Percentiles rank a stretch among this genome's conserved stretches.
Evolutionary conservation across 148 eudicot genomes (phyloP).

Genomic region (Diospyros kaki): DNA sequence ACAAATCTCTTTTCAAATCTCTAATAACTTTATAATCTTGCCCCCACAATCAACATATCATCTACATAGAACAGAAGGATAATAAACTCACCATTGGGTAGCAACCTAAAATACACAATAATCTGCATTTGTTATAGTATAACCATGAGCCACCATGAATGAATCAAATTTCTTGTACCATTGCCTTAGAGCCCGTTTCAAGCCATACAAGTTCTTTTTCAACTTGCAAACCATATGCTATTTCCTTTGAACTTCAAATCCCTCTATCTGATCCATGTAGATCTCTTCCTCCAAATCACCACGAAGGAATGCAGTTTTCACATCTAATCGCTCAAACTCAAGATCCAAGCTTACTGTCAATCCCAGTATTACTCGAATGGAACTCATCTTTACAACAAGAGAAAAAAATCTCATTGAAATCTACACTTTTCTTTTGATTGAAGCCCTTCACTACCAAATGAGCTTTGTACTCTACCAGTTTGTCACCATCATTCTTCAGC

Average conservation of each 20-base stretch:
- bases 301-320: conserved; percentile 12
- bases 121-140: too few relatives aligned
- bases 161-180: too few relatives aligned
- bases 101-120: too few relatives aligned
- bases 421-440: conserved; percentile 16
- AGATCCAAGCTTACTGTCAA: neutral
- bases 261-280: neutral
- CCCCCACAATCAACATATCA: too few relatives aligned
- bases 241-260: neutral
- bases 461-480: conserved; percentile 12
- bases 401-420: conserved; percentile 11
- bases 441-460: conserved; percentile 21
- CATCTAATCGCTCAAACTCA: conserved; percentile 9
- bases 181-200: too few relatives aligned
- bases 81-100: too few relatives aligned
- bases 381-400: conserved; percentile 9
- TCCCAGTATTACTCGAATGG: conserved; percentile 6
- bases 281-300: conserved; percentile 16
- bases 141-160: too few relatives aligned
- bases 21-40: too few relatives aligned
- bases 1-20: too few relatives aligned
- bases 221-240: too few relatives aligned
- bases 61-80: too few relatives aligned
- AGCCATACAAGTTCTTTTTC: too few relatives aligned
- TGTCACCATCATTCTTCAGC: neutral